Evolutionary conservation across 192 early-diverging fungal species (phyloP).

Genomic region (Coemansia sp.): DNA sequence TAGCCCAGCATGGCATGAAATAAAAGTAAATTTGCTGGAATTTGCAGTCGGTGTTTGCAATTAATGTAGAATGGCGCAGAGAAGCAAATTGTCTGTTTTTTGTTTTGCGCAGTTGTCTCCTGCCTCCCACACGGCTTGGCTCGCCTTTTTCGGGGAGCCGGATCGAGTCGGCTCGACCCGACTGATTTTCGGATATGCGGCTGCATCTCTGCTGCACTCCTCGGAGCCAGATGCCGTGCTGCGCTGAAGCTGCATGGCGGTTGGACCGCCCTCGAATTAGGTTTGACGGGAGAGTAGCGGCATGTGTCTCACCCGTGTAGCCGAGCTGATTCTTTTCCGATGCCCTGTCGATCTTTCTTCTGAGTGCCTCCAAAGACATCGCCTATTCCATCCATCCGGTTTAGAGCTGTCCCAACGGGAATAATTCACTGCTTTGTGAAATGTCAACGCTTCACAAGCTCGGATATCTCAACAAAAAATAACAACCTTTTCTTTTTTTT

Average conservation of each 20-base stretch:
- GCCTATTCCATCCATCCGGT: background rate
- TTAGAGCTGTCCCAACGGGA: too few relatives aligned
- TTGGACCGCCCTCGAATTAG: background rate
- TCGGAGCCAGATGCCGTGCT: background rate
- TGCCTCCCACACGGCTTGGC: background rate
- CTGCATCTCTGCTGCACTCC: background rate
- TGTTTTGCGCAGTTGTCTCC: background rate
- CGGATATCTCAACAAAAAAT: too few relatives aligned
- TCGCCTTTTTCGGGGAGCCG: background rate
- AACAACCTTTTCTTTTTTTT: too few relatives aligned
- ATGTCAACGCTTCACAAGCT: too few relatives aligned
- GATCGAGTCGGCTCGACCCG: background rate
- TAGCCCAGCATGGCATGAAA: background rate
- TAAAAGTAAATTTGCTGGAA: background rate
- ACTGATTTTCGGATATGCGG: background rate
- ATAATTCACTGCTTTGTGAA: too few relatives aligned
- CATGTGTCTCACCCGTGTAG: background rate
- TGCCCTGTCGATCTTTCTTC: background rate
- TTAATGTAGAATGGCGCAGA: background rate
- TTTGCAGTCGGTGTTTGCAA: background rate
- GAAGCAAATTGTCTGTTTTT: background rate
- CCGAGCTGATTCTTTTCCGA: too few relatives aligned
- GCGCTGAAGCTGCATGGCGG: background rate
- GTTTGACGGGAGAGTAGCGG: background rate
- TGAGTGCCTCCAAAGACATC: background rate